Conservation (phyloP, 495 filamentous ascomycete species). For the Astrothelium macrocarpum region DNA sequence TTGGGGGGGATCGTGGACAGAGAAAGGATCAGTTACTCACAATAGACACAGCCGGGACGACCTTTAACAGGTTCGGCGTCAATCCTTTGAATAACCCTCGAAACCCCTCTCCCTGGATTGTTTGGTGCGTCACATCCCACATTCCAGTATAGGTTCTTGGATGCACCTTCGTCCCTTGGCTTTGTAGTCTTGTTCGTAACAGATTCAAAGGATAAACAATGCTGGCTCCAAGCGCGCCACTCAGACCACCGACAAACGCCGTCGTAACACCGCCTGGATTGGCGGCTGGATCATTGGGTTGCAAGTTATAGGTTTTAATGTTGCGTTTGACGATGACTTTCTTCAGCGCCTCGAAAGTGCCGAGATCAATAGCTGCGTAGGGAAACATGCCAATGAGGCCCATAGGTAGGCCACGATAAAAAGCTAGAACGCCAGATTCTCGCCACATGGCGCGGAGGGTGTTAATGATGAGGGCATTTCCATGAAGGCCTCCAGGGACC, state of each 20-base stretch:
- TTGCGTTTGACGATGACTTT: constrained; percentile 56
- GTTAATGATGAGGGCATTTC: constrained; percentile 71
- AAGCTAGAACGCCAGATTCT: constrained; percentile 59
- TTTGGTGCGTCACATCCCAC: constrained; percentile 72
- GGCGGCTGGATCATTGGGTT: constrained; percentile 70
- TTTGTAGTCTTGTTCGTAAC: constrained; percentile 84
- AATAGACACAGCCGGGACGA: constrained; percentile 92
- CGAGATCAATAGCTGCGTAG: constrained; percentile 92
- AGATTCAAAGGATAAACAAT: constrained; percentile 94
- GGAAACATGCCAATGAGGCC: constrained; percentile 94
- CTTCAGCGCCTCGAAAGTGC: constrained; percentile 91
- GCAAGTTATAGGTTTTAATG: constrained; percentile 40
- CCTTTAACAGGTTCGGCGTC: constrained; percentile 92
- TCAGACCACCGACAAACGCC: constrained; percentile 75
- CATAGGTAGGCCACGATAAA: constrained; percentile 87
- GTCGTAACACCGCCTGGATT: constrained; percentile 66
- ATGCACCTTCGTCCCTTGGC: constrained; percentile 86
- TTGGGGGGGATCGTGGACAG: constrained; percentile 1
- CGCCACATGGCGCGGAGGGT: constrained; percentile 80
- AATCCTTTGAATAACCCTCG: constrained; percentile 89
- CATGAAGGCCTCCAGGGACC: constrained; percentile 70
- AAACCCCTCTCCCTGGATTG: constrained; percentile 70
- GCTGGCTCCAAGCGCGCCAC: constrained; percentile 86
- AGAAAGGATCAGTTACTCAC: constrained; percentile 20
- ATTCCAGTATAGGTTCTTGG: constrained; percentile 85